A percentile compares a stretch with the other conserved stretches of the same genome.
phyloP scores from a whole-genome alignment of 225 moss, liverwort and hornwort genomes.

The Climacium dendroides region DNA sequence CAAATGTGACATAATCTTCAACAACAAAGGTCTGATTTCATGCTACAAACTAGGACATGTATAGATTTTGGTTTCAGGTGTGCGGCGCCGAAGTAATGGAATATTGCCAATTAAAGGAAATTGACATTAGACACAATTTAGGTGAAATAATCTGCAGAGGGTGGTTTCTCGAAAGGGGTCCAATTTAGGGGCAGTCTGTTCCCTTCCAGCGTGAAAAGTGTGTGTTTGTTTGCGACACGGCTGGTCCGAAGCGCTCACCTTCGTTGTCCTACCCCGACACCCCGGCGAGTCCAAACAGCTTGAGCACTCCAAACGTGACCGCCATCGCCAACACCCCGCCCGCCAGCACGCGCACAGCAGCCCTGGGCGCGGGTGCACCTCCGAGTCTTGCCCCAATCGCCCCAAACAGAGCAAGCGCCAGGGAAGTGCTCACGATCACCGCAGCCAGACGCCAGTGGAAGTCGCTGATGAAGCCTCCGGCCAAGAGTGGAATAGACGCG shows the following conservation, averaged over 20 bases:
- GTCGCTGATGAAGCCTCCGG: constrained; percentile 34
- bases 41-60: not conserved
- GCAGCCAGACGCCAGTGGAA: constrained; percentile 27
- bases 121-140: not conserved
- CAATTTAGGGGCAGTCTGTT: not conserved
- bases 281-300: not conserved
- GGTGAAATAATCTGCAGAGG: not conserved
- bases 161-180: not conserved
- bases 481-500: constrained; percentile 50
- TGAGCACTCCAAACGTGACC: constrained; percentile 59
- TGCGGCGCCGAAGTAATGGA: not conserved
- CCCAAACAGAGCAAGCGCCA: constrained; percentile 65
- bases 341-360: constrained; percentile 50
- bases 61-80: not conserved
- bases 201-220: not conserved
- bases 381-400: constrained; percentile 66
- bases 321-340: constrained; percentile 73
- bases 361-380: constrained; percentile 40
- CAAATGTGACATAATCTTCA: not conserved
- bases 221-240: too few relatives aligned
- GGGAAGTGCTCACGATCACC: constrained; percentile 34
- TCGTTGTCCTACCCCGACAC: not conserved
- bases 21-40: not conserved
- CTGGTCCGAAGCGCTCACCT: not conserved
- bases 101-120: not conserved